These are phyloP conservation scores for Oxyria digyna DNA, from an alignment of 148 eudicot species.

Conservation along the genomic window DNA sequence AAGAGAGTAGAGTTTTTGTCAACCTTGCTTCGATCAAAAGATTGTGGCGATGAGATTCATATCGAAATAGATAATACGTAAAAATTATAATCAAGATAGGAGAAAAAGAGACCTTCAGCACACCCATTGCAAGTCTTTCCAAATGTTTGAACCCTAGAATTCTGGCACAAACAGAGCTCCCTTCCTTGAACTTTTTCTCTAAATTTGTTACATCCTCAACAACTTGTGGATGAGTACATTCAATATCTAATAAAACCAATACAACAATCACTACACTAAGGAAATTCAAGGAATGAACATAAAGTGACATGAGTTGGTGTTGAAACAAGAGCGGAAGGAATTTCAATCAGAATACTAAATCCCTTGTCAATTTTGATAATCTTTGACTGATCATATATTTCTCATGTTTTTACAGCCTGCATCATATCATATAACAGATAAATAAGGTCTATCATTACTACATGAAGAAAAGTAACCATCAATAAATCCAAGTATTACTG, in stretches of 20 bases:
- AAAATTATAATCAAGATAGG: background rate
- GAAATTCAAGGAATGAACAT: conserved; percentile 20
- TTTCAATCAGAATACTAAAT: conserved; percentile 67
- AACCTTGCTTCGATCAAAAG: no score
- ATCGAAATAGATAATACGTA: no score
- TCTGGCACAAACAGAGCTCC: conserved; percentile 64
- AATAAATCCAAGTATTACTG: background rate
- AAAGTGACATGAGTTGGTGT: conserved; percentile 86
- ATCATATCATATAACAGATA: background rate
- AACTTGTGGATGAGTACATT: conserved; percentile 28
- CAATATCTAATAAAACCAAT: no score
- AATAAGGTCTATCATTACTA: background rate
- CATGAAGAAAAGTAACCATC: background rate
- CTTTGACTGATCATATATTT: conserved; percentile 66
- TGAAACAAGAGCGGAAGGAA: conserved; percentile 57
- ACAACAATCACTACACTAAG: background rate
- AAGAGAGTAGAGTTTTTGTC: no score
- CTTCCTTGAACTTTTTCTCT: conserved; percentile 77
- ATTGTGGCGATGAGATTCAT: no score
- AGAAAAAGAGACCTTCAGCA: conserved; percentile 49
- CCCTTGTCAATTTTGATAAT: conserved; percentile 69
- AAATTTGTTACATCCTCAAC: conserved; percentile 49
- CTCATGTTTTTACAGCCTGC: conserved; percentile 73
- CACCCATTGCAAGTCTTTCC: conserved; percentile 91
- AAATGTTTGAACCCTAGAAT: conserved; percentile 80